Conservation (phyloP, 2,329 filamentous ascomycete genomes). For the Trichoderma sp. region DNA sequence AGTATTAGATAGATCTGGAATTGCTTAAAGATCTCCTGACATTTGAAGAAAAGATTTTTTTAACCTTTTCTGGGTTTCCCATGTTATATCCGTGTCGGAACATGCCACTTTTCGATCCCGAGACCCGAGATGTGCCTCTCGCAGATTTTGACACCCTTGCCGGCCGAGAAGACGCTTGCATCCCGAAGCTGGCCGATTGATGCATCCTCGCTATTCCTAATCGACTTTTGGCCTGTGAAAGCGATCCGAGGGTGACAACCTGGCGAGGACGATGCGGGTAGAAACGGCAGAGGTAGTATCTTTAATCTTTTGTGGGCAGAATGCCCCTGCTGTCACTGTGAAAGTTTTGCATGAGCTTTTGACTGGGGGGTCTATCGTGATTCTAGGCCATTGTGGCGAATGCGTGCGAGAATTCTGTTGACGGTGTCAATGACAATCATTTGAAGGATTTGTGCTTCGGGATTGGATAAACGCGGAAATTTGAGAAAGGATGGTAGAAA, state of each 20-base stretch:
- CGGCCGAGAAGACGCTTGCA: neutral
- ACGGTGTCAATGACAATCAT: neutral
- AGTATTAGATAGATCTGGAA: neutral
- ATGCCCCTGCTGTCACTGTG: neutral
- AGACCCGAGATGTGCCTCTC: neutral
- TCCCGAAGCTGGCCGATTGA: conserved; percentile 12
- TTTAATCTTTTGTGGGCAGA: neutral
- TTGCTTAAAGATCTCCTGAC: conserved; percentile 2
- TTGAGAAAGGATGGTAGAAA: neutral
- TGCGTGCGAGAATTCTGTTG: neutral
- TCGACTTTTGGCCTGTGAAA: neutral
- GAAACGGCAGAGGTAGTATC: neutral
- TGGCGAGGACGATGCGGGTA: neutral
- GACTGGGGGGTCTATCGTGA: neutral
- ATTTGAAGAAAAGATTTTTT: neutral
- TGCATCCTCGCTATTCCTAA: neutral
- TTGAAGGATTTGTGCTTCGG: neutral
- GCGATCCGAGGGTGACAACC: neutral
- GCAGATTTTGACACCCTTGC: neutral
- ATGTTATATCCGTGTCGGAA: neutral
- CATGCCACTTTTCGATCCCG: neutral
- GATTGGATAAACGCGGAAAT: neutral
- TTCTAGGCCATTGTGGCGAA: too few species aligned
- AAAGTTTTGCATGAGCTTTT: neutral
- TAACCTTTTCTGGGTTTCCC: neutral